phyloP scores from a whole-genome alignment of 225 moss, liverwort and hornwort species.

The Pseudoscleropodium purum region DNA sequence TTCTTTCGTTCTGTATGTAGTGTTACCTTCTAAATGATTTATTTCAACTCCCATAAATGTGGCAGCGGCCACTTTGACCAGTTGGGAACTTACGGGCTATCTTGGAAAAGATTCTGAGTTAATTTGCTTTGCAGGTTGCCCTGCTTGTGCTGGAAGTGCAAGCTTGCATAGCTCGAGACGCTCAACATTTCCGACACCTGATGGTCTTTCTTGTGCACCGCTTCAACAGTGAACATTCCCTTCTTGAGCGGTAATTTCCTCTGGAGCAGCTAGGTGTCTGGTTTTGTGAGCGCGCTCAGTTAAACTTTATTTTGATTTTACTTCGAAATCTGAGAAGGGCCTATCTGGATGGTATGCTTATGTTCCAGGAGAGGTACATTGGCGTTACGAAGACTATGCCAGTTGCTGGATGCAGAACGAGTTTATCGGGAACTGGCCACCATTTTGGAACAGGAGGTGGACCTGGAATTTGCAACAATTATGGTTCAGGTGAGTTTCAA shows the following conservation, averaged over 20 bases:
- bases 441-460: slow-evolving; percentile 81
- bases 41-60: not conserved
- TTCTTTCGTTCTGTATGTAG: not conserved
- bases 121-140: slow-evolving; percentile 52
- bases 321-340: not conserved
- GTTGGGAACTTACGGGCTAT: not conserved
- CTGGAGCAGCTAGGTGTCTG: not conserved
- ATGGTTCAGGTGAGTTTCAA: slow-evolving; percentile 75
- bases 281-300: not conserved
- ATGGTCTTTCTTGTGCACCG: slow-evolving; percentile 75
- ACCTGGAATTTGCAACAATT: slow-evolving; percentile 88
- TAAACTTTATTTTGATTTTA: not conserved
- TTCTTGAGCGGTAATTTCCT: slow-evolving; percentile 64
- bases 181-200: slow-evolving; percentile 78
- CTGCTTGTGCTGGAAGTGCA: slow-evolving; percentile 81
- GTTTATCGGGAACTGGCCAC: slow-evolving; percentile 81
- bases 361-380: slow-evolving; percentile 77
- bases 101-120: not conserved
- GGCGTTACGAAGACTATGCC: slow-evolving; percentile 76
- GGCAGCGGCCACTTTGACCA: not conserved
- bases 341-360: not conserved
- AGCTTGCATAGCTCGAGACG: slow-evolving; percentile 72
- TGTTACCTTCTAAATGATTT: not conserved
- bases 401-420: slow-evolving; percentile 77
- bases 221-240: slow-evolving; percentile 63